These are phyloP conservation scores for Paspalum notatum DNA, from an alignment of 176 grass and related monocot genomes.

Conservation along the genomic window DNA sequence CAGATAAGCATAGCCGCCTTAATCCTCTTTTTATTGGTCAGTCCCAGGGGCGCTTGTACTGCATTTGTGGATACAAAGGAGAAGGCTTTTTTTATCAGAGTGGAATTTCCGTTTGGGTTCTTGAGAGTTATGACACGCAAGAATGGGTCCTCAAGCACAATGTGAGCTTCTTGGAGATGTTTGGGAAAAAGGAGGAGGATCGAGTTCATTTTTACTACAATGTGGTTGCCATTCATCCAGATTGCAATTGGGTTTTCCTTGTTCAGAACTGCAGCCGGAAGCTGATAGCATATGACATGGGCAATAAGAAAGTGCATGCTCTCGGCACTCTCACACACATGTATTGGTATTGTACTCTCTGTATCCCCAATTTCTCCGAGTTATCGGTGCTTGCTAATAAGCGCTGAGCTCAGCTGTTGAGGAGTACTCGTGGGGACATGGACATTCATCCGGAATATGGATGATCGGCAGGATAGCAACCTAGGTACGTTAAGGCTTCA, in stretches of 20 bases:
- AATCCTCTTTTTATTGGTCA: not conserved
- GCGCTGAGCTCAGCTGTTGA: not conserved
- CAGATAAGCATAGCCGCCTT: not conserved
- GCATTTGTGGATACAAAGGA: not conserved
- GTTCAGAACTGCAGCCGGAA: not conserved
- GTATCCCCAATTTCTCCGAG: constrained; percentile 6
- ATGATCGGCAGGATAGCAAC: not conserved
- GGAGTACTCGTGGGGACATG: not conserved
- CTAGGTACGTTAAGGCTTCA: not conserved
- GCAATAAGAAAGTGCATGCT: not conserved
- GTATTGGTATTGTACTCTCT: not conserved
- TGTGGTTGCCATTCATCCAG: not conserved
- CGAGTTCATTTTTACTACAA: not conserved
- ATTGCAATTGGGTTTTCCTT: not conserved
- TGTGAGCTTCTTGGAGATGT: not conserved
- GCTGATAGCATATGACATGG: constrained; percentile 7
- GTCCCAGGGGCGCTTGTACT: not conserved
- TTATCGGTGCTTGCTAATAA: not conserved
- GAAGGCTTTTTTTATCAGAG: not conserved
- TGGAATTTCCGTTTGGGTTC: not conserved
- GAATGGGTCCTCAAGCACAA: not conserved
- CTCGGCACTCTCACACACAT: not conserved
- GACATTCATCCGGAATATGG: too few species aligned
- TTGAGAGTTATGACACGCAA: not conserved
- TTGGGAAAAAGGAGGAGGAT: not conserved